A percentile compares a stretch with the other conserved stretches of the same genome.
Evolutionary conservation across 352 stramenopile genomes (phyloP).

Genomic region (Nothophytophthora sp.): DNA sequence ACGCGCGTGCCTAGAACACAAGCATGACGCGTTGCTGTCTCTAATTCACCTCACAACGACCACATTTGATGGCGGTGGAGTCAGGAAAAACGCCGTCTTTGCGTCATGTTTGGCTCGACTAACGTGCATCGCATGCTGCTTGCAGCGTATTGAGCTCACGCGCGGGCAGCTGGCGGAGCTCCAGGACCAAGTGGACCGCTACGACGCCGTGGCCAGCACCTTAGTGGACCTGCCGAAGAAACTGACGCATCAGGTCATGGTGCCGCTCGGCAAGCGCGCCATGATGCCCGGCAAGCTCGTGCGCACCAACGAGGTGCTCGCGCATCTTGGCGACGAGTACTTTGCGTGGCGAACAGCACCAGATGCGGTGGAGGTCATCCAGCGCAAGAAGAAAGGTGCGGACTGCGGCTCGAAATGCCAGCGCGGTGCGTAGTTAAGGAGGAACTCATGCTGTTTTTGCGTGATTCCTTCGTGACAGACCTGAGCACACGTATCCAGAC

Average conservation of each 20-base stretch:
- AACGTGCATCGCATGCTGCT: too few species aligned
- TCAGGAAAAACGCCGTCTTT: too few species aligned
- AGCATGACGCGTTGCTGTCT: neutral
- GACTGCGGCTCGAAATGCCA: neutral
- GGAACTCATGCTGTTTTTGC: neutral
- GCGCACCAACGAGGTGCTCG: slow-evolving; percentile 83
- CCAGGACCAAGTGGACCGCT: slow-evolving; percentile 58
- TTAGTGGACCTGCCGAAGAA: slow-evolving; percentile 76
- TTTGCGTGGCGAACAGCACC: slow-evolving; percentile 76
- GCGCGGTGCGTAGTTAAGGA: neutral
- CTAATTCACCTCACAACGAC: too few species aligned
- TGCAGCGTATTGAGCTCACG: slow-evolving; percentile 56
- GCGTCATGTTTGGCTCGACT: too few species aligned
- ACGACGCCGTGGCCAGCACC: slow-evolving; percentile 47
- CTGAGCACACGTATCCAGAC: slow-evolving; percentile 52
- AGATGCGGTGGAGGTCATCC: slow-evolving; percentile 64
- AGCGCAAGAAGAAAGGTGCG: slow-evolving; percentile 78
- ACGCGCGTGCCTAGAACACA: neutral
- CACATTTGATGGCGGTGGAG: neutral
- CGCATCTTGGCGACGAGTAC: slow-evolving; percentile 81
- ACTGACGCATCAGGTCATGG: slow-evolving; percentile 81
- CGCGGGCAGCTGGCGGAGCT: slow-evolving; percentile 53
- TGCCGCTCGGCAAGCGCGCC: slow-evolving; percentile 79
- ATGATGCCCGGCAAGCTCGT: slow-evolving; percentile 86
- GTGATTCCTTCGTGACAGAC: slow-evolving; percentile 20